Percentiles rank a stretch among this genome's conserved stretches.
These are phyloP conservation scores for Pseudogymnoascus sp. DNA, from an alignment of 2,329 filamentous ascomycete genomes.

Conservation along the genomic window DNA sequence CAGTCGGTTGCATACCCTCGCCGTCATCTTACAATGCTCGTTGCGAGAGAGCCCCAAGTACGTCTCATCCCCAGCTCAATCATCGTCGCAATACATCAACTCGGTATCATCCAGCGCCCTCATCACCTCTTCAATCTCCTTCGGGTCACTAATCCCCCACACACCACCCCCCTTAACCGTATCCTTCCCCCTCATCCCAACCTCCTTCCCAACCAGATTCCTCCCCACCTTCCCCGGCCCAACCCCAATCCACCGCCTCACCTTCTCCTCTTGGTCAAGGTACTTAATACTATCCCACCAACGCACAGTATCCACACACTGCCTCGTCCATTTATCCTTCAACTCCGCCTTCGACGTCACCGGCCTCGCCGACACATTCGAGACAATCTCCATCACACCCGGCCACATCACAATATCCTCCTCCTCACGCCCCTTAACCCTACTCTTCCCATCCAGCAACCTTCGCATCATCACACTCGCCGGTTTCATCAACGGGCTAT, in stretches of 20 bases:
- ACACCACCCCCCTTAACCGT: slow-evolving; percentile 82
- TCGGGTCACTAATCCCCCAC: slow-evolving; percentile 81
- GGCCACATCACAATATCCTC: slow-evolving; percentile 69
- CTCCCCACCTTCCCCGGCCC: slow-evolving; percentile 90
- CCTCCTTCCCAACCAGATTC: slow-evolving; percentile 91
- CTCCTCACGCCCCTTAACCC: slow-evolving; percentile 44
- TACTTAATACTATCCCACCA: slow-evolving; percentile 96
- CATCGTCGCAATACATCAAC: slow-evolving; percentile 22
- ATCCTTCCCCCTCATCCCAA: slow-evolving; percentile 75
- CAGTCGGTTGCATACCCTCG: neutral
- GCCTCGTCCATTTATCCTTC: slow-evolving; percentile 69
- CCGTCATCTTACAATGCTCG: neutral
- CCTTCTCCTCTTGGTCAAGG: slow-evolving; percentile 73
- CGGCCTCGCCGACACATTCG: slow-evolving; percentile 76
- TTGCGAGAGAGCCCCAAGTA: neutral
- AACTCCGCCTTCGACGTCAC: slow-evolving; percentile 68
- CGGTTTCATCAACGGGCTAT: slow-evolving; percentile 85
- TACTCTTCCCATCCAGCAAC: slow-evolving; percentile 55
- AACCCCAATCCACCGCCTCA: slow-evolving; percentile 82
- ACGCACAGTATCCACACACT: slow-evolving; percentile 83
- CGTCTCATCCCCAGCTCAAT: slow-evolving; percentile 14
- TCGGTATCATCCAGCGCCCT: slow-evolving; percentile 60
- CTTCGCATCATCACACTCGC: slow-evolving; percentile 67
- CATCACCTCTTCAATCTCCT: slow-evolving; percentile 64
- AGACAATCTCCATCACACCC: slow-evolving; percentile 67